A percentile compares a stretch with the other conserved stretches of the same genome.
phyloP scores from a whole-genome alignment of 208 protist genomes.

The Leishmania aethiopica region DNA sequence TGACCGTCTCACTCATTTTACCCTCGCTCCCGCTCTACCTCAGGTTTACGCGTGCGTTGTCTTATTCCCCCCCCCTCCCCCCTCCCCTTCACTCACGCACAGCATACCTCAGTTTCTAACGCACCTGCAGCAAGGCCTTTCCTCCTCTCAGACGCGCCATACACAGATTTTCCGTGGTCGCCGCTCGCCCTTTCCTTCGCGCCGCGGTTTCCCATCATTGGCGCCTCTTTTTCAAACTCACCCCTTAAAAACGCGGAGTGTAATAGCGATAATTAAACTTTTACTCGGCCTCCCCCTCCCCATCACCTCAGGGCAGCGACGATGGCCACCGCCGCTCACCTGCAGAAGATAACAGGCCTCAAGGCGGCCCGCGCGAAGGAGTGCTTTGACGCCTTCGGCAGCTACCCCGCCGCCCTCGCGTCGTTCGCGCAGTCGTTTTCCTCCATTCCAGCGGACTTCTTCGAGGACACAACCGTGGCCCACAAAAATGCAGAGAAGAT shows the following conservation, averaged over 20 bases:
- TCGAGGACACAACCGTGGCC: slow-evolving; percentile 40
- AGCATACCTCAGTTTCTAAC: neutral
- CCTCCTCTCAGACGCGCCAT: neutral
- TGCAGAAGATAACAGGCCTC: slow-evolving; percentile 69
- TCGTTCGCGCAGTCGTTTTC: slow-evolving; percentile 81
- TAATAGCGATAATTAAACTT: neutral
- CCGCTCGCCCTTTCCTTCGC: neutral
- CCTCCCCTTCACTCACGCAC: neutral
- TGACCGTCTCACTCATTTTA: neutral
- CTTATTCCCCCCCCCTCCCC: neutral
- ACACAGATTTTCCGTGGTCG: neutral
- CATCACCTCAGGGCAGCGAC: neutral
- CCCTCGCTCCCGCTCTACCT: neutral
- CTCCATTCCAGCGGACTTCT: slow-evolving; percentile 54
- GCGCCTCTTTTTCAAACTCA: neutral
- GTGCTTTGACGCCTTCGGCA: slow-evolving; percentile 65
- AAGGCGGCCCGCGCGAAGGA: slow-evolving; percentile 49
- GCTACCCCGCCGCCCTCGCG: slow-evolving; percentile 66
- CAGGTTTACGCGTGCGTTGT: neutral
- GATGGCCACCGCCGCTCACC: slow-evolving; percentile 39
- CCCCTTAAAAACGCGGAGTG: neutral
- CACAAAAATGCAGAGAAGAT: slow-evolving; percentile 55
- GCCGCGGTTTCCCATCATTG: neutral
- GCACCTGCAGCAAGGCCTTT: neutral
- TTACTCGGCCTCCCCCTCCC: neutral